Base-by-base conservation (phyloP, 1,284 basidiomycete genomes). In the Rhodotorula sp. region DNA sequence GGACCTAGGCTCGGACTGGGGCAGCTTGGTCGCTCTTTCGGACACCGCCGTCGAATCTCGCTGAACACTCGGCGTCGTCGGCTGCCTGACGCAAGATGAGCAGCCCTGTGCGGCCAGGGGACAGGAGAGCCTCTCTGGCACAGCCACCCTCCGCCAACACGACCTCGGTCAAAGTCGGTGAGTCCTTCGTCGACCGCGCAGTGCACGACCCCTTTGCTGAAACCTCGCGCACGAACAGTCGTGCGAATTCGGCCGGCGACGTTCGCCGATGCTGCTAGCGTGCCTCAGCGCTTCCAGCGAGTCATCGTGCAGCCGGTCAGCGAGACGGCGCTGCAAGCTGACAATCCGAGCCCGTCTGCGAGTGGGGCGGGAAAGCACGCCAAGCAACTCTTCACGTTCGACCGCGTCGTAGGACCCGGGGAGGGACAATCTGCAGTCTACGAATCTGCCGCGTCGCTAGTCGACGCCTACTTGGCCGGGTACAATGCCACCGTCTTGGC, bases 401-500 rank as follows among this genome's bases (percentile, higher is more conserved):
- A 99, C 84, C 90, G 93, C 77, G 95, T 99, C 63, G 89, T 95
- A 77, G 86, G 87, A 4, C 92, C 92, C 43, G 84, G 87, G 54
- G 88, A 92, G 50, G 89, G 89, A 0, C 95, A 99, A 80, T 86
- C 89, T 80, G 87, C 89, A 50, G 86, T 98, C 76, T 99, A 92
- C 82, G 88, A 88, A 54, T 92, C 91, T 34, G 92, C 93, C 10
- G 87, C 89, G 69, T 90, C 92, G 34, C 88, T 97, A 76, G 86
- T 98, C 73, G 88, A 90, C 45, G 90, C 92, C 74, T 99, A 98
- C 81, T 80, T 97, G 60, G 92, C 95, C 79, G 95, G 95, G 18
- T 95, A 94, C 83, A 99, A 99, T 83, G 95, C 94, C 74, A 99
- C 97, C 52, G 90, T 99, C 73, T 87, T 99, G 72, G 95, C 95